Evolutionary conservation across 345 rosid species (phyloP).

Genomic region (Boechera divaricarpa): DNA sequence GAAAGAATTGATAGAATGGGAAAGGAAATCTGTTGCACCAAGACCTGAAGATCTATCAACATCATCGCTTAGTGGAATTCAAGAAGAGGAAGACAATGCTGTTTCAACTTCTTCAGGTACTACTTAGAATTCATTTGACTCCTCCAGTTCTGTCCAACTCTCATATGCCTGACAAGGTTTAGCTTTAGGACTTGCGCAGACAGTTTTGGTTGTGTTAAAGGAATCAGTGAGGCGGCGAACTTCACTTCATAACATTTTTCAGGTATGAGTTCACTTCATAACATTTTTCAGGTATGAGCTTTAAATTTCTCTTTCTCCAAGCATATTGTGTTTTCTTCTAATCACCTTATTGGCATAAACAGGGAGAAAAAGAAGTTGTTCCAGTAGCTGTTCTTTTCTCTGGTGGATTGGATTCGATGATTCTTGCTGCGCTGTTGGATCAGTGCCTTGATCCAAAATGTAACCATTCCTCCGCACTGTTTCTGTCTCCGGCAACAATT

Average conservation of each 20-base stretch:
- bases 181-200: conserved; percentile 52
- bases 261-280: conserved; percentile 63
- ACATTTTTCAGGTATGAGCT: conserved; percentile 61
- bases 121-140: background rate
- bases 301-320: background rate
- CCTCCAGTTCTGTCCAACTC: conserved; percentile 2
- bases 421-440: conserved; percentile 83
- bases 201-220: conserved; percentile 65
- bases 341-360: conserved; percentile 28
- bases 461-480: conserved; percentile 39
- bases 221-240: conserved; percentile 71
- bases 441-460: conserved; percentile 76
- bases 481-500: background rate
- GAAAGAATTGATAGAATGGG: conserved; percentile 73
- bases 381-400: conserved; percentile 95
- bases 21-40: conserved; percentile 65
- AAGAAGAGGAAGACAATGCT: conserved; percentile 16
- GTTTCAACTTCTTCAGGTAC: conserved; percentile 41
- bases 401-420: conserved; percentile 97
- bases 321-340: background rate
- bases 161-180: conserved; percentile 40
- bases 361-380: conserved; percentile 59
- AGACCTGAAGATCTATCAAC: conserved; percentile 46
- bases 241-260: conserved; percentile 60
- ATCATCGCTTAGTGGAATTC: conserved; percentile 35